A percentile compares a stretch with the other conserved stretches of the same genome.
Evolutionary conservation across 345 rosid genomes (phyloP).

Genomic region (Fremontodendron californicum): DNA sequence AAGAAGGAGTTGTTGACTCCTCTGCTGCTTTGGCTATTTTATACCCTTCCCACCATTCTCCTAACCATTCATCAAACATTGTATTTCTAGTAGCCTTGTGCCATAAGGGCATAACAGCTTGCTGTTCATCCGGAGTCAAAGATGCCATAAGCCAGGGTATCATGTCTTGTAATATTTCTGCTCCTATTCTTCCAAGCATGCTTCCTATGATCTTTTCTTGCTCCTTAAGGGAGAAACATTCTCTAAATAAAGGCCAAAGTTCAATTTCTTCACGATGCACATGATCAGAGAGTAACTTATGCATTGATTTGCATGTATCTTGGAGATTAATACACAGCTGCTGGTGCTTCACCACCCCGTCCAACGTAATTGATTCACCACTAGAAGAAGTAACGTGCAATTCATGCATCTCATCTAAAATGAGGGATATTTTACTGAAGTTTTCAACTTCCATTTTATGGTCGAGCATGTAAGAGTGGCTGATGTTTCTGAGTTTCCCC

Average conservation of each 20-base stretch:
- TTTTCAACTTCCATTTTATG: constrained; percentile 54
- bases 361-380: constrained; percentile 21
- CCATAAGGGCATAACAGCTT: constrained; percentile 52
- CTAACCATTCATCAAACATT: constrained; percentile 74
- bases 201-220: constrained; percentile 66
- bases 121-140: constrained; percentile 55
- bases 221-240: constrained; percentile 58
- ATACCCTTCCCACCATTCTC: constrained; percentile 73
- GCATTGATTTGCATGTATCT: constrained; percentile 54
- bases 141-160: constrained; percentile 70
- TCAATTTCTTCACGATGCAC: constrained; percentile 63
- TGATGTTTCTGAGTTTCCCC: constrained; percentile 55
- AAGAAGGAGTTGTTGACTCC: constrained; percentile 31
- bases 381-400: constrained; percentile 30
- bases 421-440: constrained; percentile 48
- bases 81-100: constrained; percentile 60
- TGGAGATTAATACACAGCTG: constrained; percentile 57
- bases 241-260: constrained; percentile 64
- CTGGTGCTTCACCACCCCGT: constrained; percentile 29
- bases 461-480: constrained; percentile 61
- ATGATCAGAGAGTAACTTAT: constrained; percentile 64
- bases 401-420: constrained; percentile 57
- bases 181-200: constrained; percentile 26
- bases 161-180: constrained; percentile 54
- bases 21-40: constrained; percentile 22